Conservation (phyloP, 2,329 filamentous ascomycete species). For the Pseudogymnoascus verrucosus region DNA sequence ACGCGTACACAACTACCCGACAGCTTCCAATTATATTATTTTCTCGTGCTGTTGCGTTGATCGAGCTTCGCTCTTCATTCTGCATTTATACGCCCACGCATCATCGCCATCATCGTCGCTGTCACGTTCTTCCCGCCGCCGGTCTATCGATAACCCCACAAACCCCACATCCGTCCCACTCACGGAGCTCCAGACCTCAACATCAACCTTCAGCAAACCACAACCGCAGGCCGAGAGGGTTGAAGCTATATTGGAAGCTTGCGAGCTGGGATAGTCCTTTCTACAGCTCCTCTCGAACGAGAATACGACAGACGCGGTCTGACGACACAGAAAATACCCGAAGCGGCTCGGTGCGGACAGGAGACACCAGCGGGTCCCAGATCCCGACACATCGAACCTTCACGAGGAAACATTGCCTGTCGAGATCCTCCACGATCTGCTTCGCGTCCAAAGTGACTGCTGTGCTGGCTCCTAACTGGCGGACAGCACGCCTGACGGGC, state of each 20-base stretch:
- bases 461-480: conserved; percentile 3
- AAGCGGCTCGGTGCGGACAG: neutral
- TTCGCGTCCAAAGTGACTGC: neutral
- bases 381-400: neutral
- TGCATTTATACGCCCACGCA: neutral
- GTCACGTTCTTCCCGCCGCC: conserved; percentile 4
- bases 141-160: conserved; percentile 9
- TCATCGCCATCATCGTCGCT: neutral
- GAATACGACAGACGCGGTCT: neutral
- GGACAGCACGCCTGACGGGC: conserved; percentile 6
- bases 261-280: neutral
- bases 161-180: conserved; percentile 7
- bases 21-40: neutral
- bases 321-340: neutral
- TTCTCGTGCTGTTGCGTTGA: neutral
- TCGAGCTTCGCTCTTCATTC: neutral
- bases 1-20: neutral
- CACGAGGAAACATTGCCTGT: neutral
- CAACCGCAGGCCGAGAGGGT: neutral
- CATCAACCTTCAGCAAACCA: conserved; percentile 4
- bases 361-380: neutral
- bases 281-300: conserved; percentile 6
- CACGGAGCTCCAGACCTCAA: conserved; percentile 1
- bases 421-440: neutral
- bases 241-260: neutral